Percentiles rank a stretch among this genome's conserved stretches.
Evolutionary conservation across 1,284 basidiomycete genomes (phyloP).

Genomic region (Coniophora puteana): DNA sequence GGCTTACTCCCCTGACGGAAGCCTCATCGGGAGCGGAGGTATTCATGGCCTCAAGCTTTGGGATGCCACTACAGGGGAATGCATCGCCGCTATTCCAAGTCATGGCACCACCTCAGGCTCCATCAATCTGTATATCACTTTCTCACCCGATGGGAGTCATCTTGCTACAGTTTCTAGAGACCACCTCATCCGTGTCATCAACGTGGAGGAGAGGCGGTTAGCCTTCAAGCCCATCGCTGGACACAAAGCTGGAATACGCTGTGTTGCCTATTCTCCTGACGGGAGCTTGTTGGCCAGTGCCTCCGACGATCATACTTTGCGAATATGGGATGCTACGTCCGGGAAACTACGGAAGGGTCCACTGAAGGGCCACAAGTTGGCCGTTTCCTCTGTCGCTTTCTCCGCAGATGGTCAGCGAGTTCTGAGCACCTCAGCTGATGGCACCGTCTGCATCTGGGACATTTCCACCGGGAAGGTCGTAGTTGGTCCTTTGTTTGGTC

Average conservation of each 20-base stretch:
- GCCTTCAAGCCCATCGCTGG: background rate
- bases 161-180: background rate
- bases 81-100: background rate
- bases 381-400: slow-evolving; percentile 16
- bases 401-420: slow-evolving; percentile 17
- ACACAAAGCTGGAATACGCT: background rate
- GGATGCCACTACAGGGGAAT: background rate
- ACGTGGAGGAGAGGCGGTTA: background rate
- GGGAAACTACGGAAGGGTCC: slow-evolving; percentile 1
- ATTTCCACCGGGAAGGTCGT: no score
- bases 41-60: background rate
- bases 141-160: background rate
- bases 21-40: background rate
- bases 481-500: no score
- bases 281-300: background rate
- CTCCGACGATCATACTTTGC: slow-evolving; percentile 6
- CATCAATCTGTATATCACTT: background rate
- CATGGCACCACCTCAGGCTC: background rate
- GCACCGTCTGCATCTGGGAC: no score
- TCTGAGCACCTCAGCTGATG: no score
- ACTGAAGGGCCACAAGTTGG: slow-evolving; percentile 7
- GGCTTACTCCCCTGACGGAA: background rate
- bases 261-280: slow-evolving; percentile 2
- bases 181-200: background rate
- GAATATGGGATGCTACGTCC: slow-evolving; percentile 4